Base-by-base conservation (phyloP, 2,329 filamentous ascomycete genomes). In the Didymella segeticola region DNA sequence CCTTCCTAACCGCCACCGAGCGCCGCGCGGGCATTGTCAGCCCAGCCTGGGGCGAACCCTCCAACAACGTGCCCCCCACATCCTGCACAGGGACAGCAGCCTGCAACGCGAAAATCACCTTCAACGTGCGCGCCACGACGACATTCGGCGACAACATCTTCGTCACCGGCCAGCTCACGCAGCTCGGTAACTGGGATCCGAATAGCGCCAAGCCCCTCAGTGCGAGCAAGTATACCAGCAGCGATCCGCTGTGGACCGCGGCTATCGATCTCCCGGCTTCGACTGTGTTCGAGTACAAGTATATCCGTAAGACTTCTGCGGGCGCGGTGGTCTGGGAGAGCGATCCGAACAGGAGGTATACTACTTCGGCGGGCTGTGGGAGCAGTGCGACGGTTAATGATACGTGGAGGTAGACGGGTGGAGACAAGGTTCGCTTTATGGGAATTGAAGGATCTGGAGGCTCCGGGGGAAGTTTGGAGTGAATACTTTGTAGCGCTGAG, bases 1-100 rank as follows among this genome's bases (percentile, higher is more conserved):
- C 87, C 0, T 87, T 91, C 71, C 75, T 91, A 39, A 88, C 87
- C 0, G 62, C 62, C 3, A 43, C 38, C 11, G 57, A 59, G 14
- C 62, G 62, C 31, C 62, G 62, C 30, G 48, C 53, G n/a, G 52
- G 54, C 6, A 20, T 53, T 26, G 53, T 62, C 2, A 37, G 45
- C 25, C 62, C 57, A 14, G 53, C 50, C 14, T 64, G 62, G 62
- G 56, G 52, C 26, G 62, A 62, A 33, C 26, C 56, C 2, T 46
- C 78, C 3, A 79, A 78, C 53, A 76, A 77, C 0, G 73, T 86
- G 0, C 84, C 86, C 0, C 61, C 73, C 2, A 46, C 62, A 12
- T 31, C 47, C 12, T 68, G 67, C 56, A 58, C 47, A 33, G 60
- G 56, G 10, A 62, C 60, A 0, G 49, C 61, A 4, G 49, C 60